Evolutionary conservation across 202 grass and related monocot genomes (phyloP).

Genomic region (Eragrostis tef): DNA sequence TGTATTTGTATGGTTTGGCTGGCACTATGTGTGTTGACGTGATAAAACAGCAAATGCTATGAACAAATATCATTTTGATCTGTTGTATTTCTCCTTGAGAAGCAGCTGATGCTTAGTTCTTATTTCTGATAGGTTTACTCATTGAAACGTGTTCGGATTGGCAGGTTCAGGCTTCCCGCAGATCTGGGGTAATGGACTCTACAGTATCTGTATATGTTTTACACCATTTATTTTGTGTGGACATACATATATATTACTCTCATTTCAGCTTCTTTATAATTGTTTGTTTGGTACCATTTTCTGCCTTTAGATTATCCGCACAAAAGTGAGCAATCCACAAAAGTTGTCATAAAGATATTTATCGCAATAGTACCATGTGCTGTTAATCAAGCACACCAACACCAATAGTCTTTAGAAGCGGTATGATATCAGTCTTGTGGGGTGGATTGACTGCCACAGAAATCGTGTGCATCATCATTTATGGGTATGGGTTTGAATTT

Average conservation of each 20-base stretch:
- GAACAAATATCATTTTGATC: neutral
- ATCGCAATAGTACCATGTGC: neutral
- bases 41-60: constrained; percentile 18
- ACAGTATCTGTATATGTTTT: constrained; percentile 25
- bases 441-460: neutral
- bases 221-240: neutral
- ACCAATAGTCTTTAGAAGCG: neutral
- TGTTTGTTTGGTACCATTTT: constrained; percentile 23
- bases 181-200: constrained; percentile 74
- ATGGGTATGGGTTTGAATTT: neutral
- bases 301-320: neutral
- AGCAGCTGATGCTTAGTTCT: constrained; percentile 50
- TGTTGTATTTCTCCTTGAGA: constrained; percentile 23
- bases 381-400: neutral
- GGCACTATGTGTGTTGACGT: neutral
- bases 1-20: constrained; percentile 5
- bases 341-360: constrained; percentile 17
- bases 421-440: neutral
- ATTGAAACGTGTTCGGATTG: constrained; percentile 83
- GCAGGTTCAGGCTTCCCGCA: constrained; percentile 80
- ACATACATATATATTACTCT: neutral
- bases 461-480: neutral
- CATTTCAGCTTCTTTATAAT: constrained; percentile 1
- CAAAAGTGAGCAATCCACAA: neutral
- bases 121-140: constrained; percentile 65